phyloP scores from a whole-genome alignment of 495 filamentous ascomycete species.

The Aspergillus baeticus region DNA sequence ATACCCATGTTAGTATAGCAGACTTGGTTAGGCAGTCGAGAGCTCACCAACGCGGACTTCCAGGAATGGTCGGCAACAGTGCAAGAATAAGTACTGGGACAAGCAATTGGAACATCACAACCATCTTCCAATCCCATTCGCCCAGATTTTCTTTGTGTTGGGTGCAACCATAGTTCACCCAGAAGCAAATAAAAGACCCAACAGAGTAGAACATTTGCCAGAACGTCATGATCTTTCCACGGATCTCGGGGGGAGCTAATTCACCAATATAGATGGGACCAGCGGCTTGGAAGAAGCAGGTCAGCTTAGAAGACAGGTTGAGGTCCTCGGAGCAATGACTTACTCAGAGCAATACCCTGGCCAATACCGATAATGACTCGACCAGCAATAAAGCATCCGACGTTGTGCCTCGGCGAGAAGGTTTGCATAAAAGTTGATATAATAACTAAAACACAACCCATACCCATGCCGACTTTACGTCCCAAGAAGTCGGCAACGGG shows the following conservation, averaged over 20 bases:
- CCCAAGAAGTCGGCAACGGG: conserved; percentile 57
- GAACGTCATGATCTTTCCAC: conserved; percentile 65
- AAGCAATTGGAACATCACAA: conserved; percentile 62
- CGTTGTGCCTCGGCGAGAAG: conserved; percentile 52
- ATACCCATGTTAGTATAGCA: conserved; percentile 3
- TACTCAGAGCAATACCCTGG: conserved; percentile 63
- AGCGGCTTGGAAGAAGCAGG: conserved; percentile 31
- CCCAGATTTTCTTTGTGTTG: conserved; percentile 49
- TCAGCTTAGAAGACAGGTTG: neutral
- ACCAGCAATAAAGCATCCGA: conserved; percentile 60
- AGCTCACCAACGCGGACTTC: conserved; percentile 54
- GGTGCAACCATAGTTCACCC: conserved; percentile 57
- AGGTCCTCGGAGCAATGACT: conserved; percentile 17
- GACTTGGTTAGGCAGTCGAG: neutral
- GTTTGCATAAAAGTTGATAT: conserved; percentile 63
- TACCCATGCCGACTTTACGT: conserved; percentile 56
- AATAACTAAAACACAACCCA: conserved; percentile 56
- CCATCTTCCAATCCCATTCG: conserved; percentile 63
- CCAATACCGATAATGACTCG: conserved; percentile 63
- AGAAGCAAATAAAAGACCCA: conserved; percentile 62
- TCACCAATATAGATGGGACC: conserved; percentile 65
- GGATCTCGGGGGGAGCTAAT: conserved; percentile 55
- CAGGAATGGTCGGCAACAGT: conserved; percentile 55
- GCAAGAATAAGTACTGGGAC: conserved; percentile 52
- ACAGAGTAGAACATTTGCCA: conserved; percentile 69